Conservation (phyloP, 1,139 yeast genomes). For the Saccharomycopsis hybrid region DNA sequence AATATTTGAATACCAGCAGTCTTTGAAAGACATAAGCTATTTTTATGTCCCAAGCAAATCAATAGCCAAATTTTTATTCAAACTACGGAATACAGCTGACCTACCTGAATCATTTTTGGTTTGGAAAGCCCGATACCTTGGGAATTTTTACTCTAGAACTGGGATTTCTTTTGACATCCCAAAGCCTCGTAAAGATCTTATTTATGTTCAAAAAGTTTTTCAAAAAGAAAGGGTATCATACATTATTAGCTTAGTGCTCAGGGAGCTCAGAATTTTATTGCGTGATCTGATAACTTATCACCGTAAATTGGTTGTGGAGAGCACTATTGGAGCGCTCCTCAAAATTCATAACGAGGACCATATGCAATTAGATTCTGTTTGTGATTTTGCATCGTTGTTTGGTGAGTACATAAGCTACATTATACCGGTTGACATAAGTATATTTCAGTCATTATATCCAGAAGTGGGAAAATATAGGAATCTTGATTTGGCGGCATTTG, state of each 20-base stretch:
- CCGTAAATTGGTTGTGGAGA: conserved; percentile 18
- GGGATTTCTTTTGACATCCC: conserved; percentile 25
- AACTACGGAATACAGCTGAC: conserved; percentile 1
- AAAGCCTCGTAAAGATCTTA: conserved; percentile 21
- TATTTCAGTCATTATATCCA: conserved; percentile 1
- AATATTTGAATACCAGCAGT: too few species aligned
- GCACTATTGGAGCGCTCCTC: conserved; percentile 7
- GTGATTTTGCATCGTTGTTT: conserved; percentile 11
- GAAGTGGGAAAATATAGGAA: background rate
- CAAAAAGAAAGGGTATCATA: conserved; percentile 22
- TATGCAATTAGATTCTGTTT: conserved; percentile 2
- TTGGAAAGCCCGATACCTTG: conserved; percentile 42
- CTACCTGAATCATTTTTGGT: conserved; percentile 25
- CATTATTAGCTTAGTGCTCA: conserved; percentile 21
- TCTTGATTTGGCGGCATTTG: background rate
- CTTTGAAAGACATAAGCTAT: too few species aligned
- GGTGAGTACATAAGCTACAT: conserved; percentile 5
- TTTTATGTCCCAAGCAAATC: too few species aligned
- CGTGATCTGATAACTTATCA: conserved; percentile 1
- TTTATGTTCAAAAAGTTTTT: conserved; percentile 17
- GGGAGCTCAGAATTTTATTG: conserved; percentile 22
- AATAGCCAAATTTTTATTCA: conserved; percentile 1
- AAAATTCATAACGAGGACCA: conserved; percentile 3
- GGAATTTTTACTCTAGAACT: conserved; percentile 32
- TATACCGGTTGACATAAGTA: background rate